Base-by-base conservation (phyloP, 768 basidiomycete species). In the Candolleomyces efflorescens region DNA sequence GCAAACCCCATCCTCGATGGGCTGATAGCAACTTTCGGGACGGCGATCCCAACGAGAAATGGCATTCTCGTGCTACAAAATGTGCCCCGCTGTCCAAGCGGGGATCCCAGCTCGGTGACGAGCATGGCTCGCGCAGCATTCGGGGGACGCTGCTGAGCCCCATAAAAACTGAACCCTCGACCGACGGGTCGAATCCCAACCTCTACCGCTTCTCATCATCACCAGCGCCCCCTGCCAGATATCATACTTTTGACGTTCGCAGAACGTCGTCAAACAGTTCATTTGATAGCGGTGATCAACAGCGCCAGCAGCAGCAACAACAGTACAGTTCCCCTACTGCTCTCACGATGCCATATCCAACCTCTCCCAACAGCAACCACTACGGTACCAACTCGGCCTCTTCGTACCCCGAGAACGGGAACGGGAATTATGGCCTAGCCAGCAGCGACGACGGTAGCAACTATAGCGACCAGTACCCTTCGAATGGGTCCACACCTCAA, bases 1-100 rank as follows among this genome's bases (percentile, higher is more conserved):
- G 90, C 62, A 92, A 92, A 69, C 90, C 90, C 11, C 90, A 92
- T 69, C 90, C 90, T 49, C 85, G 89, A 38, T 92, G 90, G 90
- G 89, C 90, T 10, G 89, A 91, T 63, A 80, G 78, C 65, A 86
- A 77, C 73, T 89, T 89, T 70, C 82, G 88, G 56, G 87, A 90
- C 63, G 88, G 87, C 18, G 90, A 91, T 69, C 83, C 88, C 3
- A 85, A 84, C 63, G 90, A 91, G 73, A 88, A 90, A 67, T 92
- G 90, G 90, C 90, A 92, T 69, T 91, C 90, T 13, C 82, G 90
- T 43, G 89, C 90, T 3, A 82, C 86, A 7, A 89, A 90, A 68
- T 87, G 86, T 65, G 69, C 77, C 12, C 69, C 82, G 7, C 67
- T 80, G 45, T 66, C 63, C 59, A 70, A 70, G 61, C 63, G 69